Evolutionary conservation across 495 filamentous ascomycete species (phyloP).

Genomic region (Penicillium tannophilum): DNA sequence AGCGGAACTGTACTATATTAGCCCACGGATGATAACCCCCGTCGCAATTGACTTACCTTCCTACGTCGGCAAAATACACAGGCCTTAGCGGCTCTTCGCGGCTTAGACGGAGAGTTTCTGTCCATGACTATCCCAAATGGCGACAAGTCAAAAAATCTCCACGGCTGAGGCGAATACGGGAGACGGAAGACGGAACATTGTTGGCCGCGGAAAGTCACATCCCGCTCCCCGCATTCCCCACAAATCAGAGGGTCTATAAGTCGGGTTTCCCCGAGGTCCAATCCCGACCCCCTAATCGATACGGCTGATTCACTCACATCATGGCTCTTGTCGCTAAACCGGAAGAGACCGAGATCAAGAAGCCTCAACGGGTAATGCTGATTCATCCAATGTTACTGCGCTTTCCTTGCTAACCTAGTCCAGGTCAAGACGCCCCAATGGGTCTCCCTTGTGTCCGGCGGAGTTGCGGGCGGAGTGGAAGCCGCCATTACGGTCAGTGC

Average conservation of each 20-base stretch:
- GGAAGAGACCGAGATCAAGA: neutral
- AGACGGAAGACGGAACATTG: neutral
- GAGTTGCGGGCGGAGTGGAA: constrained; percentile 57
- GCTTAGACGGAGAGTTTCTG: constrained; percentile 5
- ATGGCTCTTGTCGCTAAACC: neutral
- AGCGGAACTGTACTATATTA: constrained; percentile 25
- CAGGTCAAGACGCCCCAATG: constrained; percentile 24
- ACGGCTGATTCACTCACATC: neutral
- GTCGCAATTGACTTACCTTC: constrained; percentile 22
- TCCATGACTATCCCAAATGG: constrained; percentile 16
- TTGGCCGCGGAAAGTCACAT: constrained; percentile 21
- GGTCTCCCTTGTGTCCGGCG: constrained; percentile 56
- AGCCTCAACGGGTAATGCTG: neutral
- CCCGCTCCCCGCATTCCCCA: constrained; percentile 13
- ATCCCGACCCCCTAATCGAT: neutral
- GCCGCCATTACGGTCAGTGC: constrained; percentile 49
- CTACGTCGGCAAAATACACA: constrained; percentile 33
- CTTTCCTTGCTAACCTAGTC: neutral
- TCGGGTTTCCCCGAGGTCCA: neutral
- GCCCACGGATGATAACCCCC: neutral
- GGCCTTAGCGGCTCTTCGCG: constrained; percentile 26
- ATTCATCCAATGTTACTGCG: neutral
- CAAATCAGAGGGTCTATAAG: neutral
- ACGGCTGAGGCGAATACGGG: constrained; percentile 7
- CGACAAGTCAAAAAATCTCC: neutral